Evolutionary conservation across 2,329 filamentous ascomycete species (phyloP).

Genomic region (Neofusicoccum sp.): DNA sequence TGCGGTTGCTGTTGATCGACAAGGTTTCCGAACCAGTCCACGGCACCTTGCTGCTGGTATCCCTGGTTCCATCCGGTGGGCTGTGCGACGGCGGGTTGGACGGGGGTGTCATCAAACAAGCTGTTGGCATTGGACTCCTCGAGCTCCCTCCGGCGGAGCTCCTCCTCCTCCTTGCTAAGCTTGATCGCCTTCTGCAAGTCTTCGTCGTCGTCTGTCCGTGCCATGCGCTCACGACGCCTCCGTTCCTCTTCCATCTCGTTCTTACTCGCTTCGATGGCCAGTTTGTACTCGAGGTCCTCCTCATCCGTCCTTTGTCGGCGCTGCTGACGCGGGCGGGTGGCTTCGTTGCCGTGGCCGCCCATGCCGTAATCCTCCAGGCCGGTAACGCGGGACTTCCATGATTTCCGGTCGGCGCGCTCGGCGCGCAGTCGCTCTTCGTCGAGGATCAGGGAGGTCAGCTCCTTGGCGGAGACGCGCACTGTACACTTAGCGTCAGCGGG

Average conservation of each 20-base stretch:
- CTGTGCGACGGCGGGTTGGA: conserved; percentile 67
- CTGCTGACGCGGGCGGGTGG: conserved; percentile 34
- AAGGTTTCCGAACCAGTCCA: conserved; percentile 97
- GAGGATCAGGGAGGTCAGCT: conserved; percentile 84
- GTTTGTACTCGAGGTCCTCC: conserved; percentile 77
- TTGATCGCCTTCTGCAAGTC: conserved; percentile 94
- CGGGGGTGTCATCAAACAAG: conserved; percentile 79
- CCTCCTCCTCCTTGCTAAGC: conserved; percentile 92
- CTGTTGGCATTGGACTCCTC: conserved; percentile 81
- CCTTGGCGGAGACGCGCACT: conserved; percentile 96
- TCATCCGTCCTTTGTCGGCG: conserved; percentile 55
- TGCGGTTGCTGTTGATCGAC: conserved; percentile 70
- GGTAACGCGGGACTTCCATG: conserved; percentile 94
- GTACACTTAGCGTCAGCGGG: conserved; percentile 18
- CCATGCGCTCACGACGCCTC: conserved; percentile 62
- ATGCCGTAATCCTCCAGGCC: conserved; percentile 79
- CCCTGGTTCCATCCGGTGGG: conserved; percentile 92
- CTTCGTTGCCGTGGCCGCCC: conserved; percentile 40
- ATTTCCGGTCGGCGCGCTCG: conserved; percentile 86
- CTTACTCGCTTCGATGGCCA: conserved; percentile 94
- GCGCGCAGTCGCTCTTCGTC: conserved; percentile 90
- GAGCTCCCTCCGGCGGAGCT: conserved; percentile 77
- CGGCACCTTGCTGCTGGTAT: conserved; percentile 93
- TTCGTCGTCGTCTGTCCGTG: conserved; percentile 61
- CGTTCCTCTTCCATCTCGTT: conserved; percentile 88